Evolutionary conservation across 2,329 filamentous ascomycete genomes (phyloP).

Genomic region (Verruconis gallopava): DNA sequence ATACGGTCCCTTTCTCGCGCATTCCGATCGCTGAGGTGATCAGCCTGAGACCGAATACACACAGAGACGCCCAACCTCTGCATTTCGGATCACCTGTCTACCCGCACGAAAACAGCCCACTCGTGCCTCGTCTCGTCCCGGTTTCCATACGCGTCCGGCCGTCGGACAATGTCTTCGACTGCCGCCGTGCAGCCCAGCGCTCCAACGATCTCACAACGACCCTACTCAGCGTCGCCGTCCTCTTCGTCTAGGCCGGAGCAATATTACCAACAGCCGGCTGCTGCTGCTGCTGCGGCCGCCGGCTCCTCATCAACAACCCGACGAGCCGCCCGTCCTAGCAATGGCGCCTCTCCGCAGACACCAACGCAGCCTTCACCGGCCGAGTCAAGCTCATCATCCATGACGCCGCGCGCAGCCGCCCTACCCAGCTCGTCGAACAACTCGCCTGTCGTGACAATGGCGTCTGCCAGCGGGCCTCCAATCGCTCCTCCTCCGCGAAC

Average conservation of each 20-base stretch:
- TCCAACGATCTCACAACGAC: neutral
- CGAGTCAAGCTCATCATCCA: constrained; percentile 21
- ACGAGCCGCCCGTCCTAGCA: constrained; percentile 22
- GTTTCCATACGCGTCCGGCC: neutral
- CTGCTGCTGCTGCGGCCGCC: no score
- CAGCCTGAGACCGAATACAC: no score
- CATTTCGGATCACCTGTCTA: no score
- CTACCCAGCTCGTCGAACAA: constrained; percentile 28
- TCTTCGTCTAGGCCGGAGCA: neutral
- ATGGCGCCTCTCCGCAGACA: constrained; percentile 21
- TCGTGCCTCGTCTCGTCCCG: no score
- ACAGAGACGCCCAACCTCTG: no score
- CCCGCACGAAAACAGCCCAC: no score
- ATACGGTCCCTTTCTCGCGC: neutral
- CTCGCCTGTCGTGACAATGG: constrained; percentile 28
- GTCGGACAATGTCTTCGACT: neutral
- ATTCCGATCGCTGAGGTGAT: neutral
- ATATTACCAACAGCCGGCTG: neutral
- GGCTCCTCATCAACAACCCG: constrained; percentile 15
- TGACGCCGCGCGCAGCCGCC: constrained; percentile 31
- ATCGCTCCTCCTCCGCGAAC: constrained; percentile 63
- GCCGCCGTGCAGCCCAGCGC: neutral
- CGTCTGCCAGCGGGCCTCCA: constrained; percentile 45
- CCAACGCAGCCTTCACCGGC: constrained; percentile 23
- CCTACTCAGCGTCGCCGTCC: neutral